Percentiles rank a stretch among this genome's conserved stretches.
These are phyloP conservation scores for Areca catechu DNA, from an alignment of 176 grass and related monocot genomes.

Conservation along the genomic window DNA sequence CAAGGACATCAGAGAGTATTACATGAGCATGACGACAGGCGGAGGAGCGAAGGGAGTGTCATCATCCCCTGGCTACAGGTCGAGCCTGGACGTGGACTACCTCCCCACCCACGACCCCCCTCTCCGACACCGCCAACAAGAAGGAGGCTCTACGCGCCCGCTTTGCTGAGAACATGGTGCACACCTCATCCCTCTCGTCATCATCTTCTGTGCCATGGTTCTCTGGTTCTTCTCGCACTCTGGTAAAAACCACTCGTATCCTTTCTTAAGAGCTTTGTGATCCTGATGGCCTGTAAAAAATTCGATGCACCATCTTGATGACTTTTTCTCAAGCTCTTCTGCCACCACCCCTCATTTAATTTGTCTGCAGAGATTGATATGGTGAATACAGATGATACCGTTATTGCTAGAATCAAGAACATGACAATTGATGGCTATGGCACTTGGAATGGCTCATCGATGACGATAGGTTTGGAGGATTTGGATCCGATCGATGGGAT, in stretches of 20 bases:
- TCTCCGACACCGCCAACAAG: conserved; percentile 58
- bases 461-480: background rate
- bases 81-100: conserved; percentile 31
- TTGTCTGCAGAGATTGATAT: conserved; percentile 2
- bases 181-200: conserved; percentile 54
- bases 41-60: background rate
- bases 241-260: background rate
- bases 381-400: conserved; percentile 1
- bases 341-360: background rate
- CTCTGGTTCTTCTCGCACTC: conserved; percentile 63
- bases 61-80: background rate
- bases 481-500: conserved; percentile 9
- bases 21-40: too few species aligned
- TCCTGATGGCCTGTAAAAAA: too few species aligned
- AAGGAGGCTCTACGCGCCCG: conserved; percentile 46
- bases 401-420: conserved; percentile 4
- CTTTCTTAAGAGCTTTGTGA: background rate
- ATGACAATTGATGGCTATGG: conserved; percentile 6
- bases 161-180: conserved; percentile 51
- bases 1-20: background rate
- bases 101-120: conserved; percentile 51
- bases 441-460: conserved; percentile 18
- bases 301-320: too few species aligned
- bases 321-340: background rate
- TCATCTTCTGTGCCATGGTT: conserved; percentile 57